Evolutionary conservation across 257 asterid genomes (phyloP).

Genomic region (Echites panduratus): DNA sequence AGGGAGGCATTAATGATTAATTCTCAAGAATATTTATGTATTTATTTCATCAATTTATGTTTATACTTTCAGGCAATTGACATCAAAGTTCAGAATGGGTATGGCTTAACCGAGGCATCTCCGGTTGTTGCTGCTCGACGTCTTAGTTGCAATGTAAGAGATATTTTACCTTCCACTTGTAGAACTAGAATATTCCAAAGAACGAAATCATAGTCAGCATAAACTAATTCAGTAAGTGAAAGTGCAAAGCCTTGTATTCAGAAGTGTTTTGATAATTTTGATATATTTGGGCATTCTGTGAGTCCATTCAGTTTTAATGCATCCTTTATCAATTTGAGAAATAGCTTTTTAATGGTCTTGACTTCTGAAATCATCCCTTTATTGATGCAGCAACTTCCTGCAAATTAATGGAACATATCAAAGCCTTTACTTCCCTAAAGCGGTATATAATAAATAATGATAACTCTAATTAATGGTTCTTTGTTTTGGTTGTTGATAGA

Average conservation of each 20-base stretch:
- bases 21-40: neutral
- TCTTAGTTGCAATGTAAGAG: slow-evolving; percentile 60
- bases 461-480: neutral
- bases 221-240: neutral
- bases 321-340: neutral
- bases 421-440: neutral
- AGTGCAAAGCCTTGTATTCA: neutral
- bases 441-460: neutral
- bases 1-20: neutral
- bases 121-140: slow-evolving; percentile 89
- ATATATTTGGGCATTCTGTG: neutral
- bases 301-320: neutral
- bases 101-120: slow-evolving; percentile 89
- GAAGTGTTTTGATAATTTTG: neutral
- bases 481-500: too few relatives aligned
- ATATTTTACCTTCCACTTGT: neutral
- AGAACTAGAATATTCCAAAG: neutral
- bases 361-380: neutral
- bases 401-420: neutral
- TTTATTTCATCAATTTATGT: neutral
- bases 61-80: slow-evolving; percentile 67
- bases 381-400: neutral
- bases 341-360: neutral
- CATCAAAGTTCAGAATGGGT: slow-evolving; percentile 78
- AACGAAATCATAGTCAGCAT: neutral